These are phyloP conservation scores for Trypanosomatidae sp. DNA, from an alignment of 208 protist genomes.

Conservation along the genomic window DNA sequence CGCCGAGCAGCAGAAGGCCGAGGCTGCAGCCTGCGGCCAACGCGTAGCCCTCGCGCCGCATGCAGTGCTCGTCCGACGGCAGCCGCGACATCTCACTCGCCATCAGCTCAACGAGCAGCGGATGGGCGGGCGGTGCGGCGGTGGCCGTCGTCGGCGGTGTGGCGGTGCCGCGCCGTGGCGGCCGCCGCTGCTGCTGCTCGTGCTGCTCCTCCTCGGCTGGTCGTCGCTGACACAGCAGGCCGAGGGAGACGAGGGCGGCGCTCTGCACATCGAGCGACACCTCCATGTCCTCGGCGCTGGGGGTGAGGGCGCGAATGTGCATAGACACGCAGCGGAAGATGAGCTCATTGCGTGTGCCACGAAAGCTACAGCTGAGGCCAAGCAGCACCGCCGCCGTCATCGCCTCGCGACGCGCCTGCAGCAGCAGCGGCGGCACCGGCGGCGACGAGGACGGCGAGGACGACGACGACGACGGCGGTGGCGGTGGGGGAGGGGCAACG, in stretches of 20 bases:
- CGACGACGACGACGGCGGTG: too few species aligned
- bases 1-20: slow-evolving; percentile 57
- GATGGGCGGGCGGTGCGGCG: slow-evolving; percentile 42
- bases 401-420: slow-evolving; percentile 51
- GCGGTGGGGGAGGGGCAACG: too few species aligned
- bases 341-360: slow-evolving; percentile 55
- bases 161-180: too few species aligned
- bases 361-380: slow-evolving; percentile 78
- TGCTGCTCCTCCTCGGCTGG: too few species aligned
- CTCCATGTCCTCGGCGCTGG: slow-evolving; percentile 70
- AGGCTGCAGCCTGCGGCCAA: slow-evolving; percentile 65
- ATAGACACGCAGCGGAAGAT: slow-evolving; percentile 80
- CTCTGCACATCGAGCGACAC: slow-evolving; percentile 78
- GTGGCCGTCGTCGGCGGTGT: too few species aligned
- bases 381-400: slow-evolving; percentile 76
- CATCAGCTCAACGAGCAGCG: slow-evolving; percentile 68
- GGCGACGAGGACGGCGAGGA: too few species aligned
- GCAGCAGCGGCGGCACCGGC: slow-evolving; percentile 30
- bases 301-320: slow-evolving; percentile 72
- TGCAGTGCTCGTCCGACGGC: slow-evolving; percentile 80
- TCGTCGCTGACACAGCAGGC: slow-evolving; percentile 47
- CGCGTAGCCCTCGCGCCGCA: slow-evolving; percentile 62
- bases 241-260: slow-evolving; percentile 59
- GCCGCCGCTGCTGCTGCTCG: too few species aligned
- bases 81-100: slow-evolving; percentile 74